phyloP scores from a whole-genome alignment of 345 rosid species.

The Syzygium grande region DNA sequence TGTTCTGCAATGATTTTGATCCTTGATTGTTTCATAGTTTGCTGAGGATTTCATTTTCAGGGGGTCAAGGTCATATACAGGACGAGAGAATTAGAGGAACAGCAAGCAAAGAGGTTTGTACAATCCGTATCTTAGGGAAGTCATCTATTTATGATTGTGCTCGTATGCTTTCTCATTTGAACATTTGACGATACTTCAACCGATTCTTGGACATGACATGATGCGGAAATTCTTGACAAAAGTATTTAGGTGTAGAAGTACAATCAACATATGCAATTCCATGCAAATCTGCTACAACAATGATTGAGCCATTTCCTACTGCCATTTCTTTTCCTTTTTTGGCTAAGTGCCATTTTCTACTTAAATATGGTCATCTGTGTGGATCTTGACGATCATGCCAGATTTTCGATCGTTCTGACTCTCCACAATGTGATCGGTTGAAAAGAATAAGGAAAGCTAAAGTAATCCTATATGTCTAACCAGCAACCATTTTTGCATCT shows the following conservation, averaged over 20 bases:
- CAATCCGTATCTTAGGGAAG: not conserved
- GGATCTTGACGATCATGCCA: not conserved
- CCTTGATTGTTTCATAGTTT: not conserved
- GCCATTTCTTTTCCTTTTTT: not conserved
- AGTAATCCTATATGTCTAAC: not conserved
- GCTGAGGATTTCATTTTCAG: constrained; percentile 22
- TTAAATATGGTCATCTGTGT: not conserved
- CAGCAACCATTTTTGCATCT: not conserved
- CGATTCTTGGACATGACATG: not conserved
- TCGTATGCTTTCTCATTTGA: not conserved
- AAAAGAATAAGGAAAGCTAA: no score
- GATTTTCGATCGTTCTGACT: not conserved
- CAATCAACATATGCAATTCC: not conserved
- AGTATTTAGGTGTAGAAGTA: not conserved
- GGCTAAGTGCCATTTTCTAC: not conserved
- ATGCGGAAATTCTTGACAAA: not conserved
- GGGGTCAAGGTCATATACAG: constrained; percentile 77
- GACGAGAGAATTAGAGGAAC: constrained; percentile 80
- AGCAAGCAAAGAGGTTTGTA: constrained; percentile 72
- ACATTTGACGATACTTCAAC: not conserved
- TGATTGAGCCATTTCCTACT: not conserved
- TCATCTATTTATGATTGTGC: not conserved
- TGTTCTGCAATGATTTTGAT: not conserved
- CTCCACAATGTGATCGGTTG: not conserved
- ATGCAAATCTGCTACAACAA: not conserved